Percentiles rank a stretch among this genome's conserved stretches.
Conservation (phyloP, 352 stramenopile species). For the Phytophthora litchii region DNA sequence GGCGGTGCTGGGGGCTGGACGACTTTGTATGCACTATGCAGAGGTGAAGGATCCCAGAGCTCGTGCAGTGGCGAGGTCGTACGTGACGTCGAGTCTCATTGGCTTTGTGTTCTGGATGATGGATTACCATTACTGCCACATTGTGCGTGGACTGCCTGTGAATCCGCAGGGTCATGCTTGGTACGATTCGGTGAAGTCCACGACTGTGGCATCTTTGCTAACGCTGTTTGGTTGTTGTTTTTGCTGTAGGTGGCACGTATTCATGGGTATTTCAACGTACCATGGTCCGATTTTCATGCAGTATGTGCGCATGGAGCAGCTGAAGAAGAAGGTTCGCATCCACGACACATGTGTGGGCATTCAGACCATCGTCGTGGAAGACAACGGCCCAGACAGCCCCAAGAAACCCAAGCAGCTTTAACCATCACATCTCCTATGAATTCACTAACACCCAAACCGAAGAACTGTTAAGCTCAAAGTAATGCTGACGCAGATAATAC, state of each 20-base stretch:
- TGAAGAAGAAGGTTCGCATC: constrained; percentile 67
- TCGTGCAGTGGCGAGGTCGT: constrained; percentile 61
- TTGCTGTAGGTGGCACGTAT: constrained; percentile 71
- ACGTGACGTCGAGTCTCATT: constrained; percentile 64
- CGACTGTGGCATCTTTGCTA: neutral
- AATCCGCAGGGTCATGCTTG: constrained; percentile 85
- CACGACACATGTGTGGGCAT: constrained; percentile 60
- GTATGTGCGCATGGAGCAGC: constrained; percentile 82
- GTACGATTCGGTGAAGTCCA: constrained; percentile 25
- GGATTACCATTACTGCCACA: constrained; percentile 83
- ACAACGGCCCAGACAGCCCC: constrained; percentile 10
- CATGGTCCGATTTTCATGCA: constrained; percentile 87
- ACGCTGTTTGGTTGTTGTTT: constrained; percentile 4
- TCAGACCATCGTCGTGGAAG: constrained; percentile 67
- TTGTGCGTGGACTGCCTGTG: constrained; percentile 56
- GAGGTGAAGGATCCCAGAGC: constrained; percentile 61
- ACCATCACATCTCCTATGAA: constrained; percentile 1
- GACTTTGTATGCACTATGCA: constrained; percentile 67
- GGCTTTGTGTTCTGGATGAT: constrained; percentile 77
- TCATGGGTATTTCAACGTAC: constrained; percentile 83
- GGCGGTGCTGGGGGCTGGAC: constrained; percentile 50
- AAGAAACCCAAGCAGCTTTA: constrained; percentile 49
- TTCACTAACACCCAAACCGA: constrained; percentile 19
- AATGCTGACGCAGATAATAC: constrained; percentile 1
- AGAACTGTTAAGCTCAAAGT: constrained; percentile 2